phyloP scores from a whole-genome alignment of 192 early-diverging fungal species.

The Umbelopsis ramanniana region DNA sequence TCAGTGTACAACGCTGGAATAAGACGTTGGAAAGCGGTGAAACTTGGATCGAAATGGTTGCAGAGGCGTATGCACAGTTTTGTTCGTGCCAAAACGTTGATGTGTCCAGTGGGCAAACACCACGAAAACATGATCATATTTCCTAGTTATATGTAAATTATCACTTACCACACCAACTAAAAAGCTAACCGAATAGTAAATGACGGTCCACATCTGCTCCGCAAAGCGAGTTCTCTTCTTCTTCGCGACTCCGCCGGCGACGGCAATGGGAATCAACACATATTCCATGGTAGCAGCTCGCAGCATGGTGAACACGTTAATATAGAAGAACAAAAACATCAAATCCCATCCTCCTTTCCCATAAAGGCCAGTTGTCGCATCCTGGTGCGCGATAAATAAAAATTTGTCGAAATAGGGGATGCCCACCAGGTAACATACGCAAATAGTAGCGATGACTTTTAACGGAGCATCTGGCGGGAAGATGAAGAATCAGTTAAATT shows the following conservation, averaged over 20 bases:
- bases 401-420: conserved; percentile 38
- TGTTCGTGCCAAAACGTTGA: too few relatives aligned
- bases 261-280: conserved; percentile 50
- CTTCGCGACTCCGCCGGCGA: conserved; percentile 29
- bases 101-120: not conserved
- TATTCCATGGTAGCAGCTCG: conserved; percentile 51
- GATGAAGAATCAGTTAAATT: not conserved
- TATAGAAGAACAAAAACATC: conserved; percentile 66
- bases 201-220: conserved; percentile 72
- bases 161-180: conserved; percentile 60
- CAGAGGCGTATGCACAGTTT: too few relatives aligned
- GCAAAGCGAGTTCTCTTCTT: conserved; percentile 61
- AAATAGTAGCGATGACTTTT: conserved; percentile 37
- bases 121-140: not conserved
- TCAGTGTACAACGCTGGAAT: too few relatives aligned
- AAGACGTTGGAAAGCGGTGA: too few relatives aligned
- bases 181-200: conserved; percentile 69
- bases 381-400: conserved; percentile 35
- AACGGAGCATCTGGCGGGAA: conserved; percentile 45
- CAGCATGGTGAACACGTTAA: conserved; percentile 63
- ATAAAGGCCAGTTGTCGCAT: conserved; percentile 41
- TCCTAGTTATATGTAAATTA: not conserved
- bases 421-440: conserved; percentile 40
- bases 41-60: too few relatives aligned
- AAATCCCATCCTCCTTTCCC: conserved; percentile 65